These are phyloP conservation scores for Pochonia chlamydosporia DNA, from an alignment of 2,329 filamentous ascomycete species.

Conservation along the genomic window DNA sequence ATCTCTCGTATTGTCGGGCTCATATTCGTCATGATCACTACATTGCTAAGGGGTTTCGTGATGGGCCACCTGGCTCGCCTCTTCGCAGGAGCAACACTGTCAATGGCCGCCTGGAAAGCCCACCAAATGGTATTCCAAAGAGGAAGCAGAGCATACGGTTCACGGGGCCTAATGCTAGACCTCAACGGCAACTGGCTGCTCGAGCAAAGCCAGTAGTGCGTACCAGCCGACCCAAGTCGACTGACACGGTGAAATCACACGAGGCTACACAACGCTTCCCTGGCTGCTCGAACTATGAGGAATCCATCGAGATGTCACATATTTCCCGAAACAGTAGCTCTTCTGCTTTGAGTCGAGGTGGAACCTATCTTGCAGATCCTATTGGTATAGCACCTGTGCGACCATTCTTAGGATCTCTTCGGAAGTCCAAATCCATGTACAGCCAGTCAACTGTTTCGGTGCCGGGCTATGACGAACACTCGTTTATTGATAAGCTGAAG, in stretches of 20 bases:
- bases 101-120: conserved; percentile 11
- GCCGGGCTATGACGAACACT: conserved; percentile 4
- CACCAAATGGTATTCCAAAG: conserved; percentile 10
- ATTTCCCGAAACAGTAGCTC: conserved; percentile 11
- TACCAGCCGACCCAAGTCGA: not conserved
- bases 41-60: conserved; percentile 1
- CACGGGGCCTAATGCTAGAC: conserved; percentile 27
- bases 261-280: not conserved
- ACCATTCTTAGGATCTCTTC: conserved; percentile 43
- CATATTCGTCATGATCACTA: conserved; percentile 29
- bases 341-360: conserved; percentile 20
- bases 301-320: not conserved
- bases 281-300: not conserved
- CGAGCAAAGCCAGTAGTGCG: conserved; percentile 17
- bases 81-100: conserved; percentile 15
- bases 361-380: not conserved
- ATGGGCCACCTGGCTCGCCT: conserved; percentile 18
- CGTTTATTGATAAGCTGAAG: conserved; percentile 8
- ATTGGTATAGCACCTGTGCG: conserved; percentile 24
- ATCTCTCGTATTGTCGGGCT: conserved; percentile 52
- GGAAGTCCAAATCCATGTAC: conserved; percentile 52
- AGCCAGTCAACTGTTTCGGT: conserved; percentile 21
- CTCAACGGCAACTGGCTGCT: conserved; percentile 21
- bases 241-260: not conserved
- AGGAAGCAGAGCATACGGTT: conserved; percentile 52